phyloP scores from a whole-genome alignment of 1,284 basidiomycete genomes.

The Apiotrichum akiyoshidainum region DNA sequence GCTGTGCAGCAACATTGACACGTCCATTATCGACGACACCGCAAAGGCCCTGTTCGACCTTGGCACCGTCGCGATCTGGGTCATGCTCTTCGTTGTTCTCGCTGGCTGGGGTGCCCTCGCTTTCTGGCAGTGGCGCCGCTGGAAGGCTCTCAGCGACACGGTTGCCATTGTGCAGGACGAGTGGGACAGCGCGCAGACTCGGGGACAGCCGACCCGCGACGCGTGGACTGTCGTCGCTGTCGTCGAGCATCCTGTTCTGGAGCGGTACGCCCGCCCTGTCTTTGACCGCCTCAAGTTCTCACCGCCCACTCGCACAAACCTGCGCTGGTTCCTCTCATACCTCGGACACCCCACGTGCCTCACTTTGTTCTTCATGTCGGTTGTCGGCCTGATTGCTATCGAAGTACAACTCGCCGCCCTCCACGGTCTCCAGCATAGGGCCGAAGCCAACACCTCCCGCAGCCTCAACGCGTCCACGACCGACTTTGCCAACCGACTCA shows the following conservation, averaged over 20 bases:
- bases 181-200: constrained; percentile 19
- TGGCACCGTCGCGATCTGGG: constrained; percentile 69
- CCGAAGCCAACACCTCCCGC: constrained; percentile 59
- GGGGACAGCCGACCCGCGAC: constrained; percentile 22
- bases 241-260: constrained; percentile 47
- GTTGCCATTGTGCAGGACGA: constrained; percentile 40
- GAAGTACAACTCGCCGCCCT: constrained; percentile 78
- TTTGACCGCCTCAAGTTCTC: constrained; percentile 24
- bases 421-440: constrained; percentile 64
- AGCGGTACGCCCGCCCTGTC: constrained; percentile 33
- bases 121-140: constrained; percentile 49
- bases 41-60: constrained; percentile 70
- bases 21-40: constrained; percentile 76
- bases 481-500: constrained; percentile 71
- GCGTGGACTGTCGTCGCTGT: constrained; percentile 45
- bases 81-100: constrained; percentile 56
- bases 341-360: constrained; percentile 85
- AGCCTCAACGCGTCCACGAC: constrained; percentile 65
- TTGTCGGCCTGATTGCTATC: constrained; percentile 84
- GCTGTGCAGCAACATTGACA: constrained; percentile 72
- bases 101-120: constrained; percentile 43
- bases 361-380: constrained; percentile 81
- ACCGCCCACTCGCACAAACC: constrained; percentile 34
- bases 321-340: constrained; percentile 63
- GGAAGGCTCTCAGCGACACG: constrained; percentile 36